Conservation (phyloP, 2,329 filamentous ascomycete species). For the Plenodomus lindquistii region DNA sequence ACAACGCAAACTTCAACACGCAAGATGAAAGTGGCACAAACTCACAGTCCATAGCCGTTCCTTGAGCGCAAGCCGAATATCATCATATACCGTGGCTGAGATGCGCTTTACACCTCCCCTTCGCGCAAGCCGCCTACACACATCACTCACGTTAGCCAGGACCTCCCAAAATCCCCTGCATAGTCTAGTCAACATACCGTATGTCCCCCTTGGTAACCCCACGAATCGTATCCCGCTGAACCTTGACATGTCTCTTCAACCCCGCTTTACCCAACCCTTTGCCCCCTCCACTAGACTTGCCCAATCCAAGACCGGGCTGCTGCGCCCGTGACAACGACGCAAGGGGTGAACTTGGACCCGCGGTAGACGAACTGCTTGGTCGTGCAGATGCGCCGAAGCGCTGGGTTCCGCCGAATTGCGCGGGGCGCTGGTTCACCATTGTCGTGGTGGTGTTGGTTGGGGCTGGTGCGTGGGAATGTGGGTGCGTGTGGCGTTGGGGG, state of each 20-base stretch:
- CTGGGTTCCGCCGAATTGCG: conserved; percentile 11
- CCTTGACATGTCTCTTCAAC: conserved; percentile 33
- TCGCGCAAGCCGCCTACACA: conserved; percentile 65
- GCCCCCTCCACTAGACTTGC: conserved; percentile 17
- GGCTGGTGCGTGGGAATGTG: no score
- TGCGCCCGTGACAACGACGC: conserved; percentile 11
- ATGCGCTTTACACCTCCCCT: conserved; percentile 79
- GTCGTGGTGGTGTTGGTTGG: conserved; percentile 2
- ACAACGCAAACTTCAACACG: no score
- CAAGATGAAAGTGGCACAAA: background rate
- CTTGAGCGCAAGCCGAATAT: conserved; percentile 59
- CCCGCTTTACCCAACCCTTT: conserved; percentile 19
- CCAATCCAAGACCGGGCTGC: conserved; percentile 22
- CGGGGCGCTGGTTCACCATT: conserved; percentile 15
- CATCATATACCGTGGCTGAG: conserved; percentile 65
- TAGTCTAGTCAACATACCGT: conserved; percentile 31
- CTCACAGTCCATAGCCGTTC: conserved; percentile 47
- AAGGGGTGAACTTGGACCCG: background rate
- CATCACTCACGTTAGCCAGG: no score
- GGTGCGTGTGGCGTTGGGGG: no score
- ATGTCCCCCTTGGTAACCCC: conserved; percentile 43
- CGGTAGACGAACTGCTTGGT: conserved; percentile 3
- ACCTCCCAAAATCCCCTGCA: no score
- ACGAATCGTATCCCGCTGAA: conserved; percentile 37
- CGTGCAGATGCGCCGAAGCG: conserved; percentile 9